Evolutionary conservation across 352 stramenopile species (phyloP).

Genomic region (Phytophthora quininea): DNA sequence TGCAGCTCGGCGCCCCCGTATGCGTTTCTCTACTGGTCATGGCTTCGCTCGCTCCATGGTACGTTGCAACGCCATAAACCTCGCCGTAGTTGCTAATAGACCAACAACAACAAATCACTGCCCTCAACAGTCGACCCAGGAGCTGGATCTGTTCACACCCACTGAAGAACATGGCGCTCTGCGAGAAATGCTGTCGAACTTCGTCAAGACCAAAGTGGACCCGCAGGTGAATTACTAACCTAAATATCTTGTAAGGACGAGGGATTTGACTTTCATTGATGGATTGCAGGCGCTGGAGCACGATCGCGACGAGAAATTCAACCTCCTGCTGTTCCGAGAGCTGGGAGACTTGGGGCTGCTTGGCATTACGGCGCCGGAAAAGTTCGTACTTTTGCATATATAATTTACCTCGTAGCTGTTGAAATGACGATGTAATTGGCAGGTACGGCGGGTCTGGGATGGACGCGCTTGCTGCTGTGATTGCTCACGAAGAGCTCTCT

Average conservation of each 20-base stretch:
- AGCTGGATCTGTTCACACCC: conserved; percentile 77
- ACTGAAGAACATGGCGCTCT: conserved; percentile 90
- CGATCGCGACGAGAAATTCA: conserved; percentile 98
- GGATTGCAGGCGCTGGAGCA: conserved; percentile 83
- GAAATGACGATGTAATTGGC: too few species aligned
- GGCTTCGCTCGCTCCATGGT: conserved; percentile 28
- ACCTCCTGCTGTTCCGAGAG: conserved; percentile 95
- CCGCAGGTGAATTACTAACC: conserved; percentile 76
- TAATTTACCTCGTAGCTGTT: too few species aligned
- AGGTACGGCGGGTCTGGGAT: conserved; percentile 96
- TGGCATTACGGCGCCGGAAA: conserved; percentile 95
- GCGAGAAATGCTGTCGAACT: conserved; percentile 93
- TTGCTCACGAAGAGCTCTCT: conserved; percentile 95
- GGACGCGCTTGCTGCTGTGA: conserved; percentile 94
- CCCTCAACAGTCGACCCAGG: conserved; percentile 8
- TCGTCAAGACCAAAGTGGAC: conserved; percentile 97
- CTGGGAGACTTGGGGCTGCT: conserved; percentile 95
- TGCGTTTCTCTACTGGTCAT: conserved; percentile 12
- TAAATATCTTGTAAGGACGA: neutral
- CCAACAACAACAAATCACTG: too few species aligned
- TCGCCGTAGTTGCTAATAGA: too few species aligned
- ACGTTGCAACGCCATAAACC: too few species aligned
- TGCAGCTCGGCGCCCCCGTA: conserved; percentile 26
- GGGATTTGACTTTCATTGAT: neutral
- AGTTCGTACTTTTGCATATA: conserved; percentile 55